Evolutionary conservation across 73 alveolate species (phyloP), one percentile per base, ranked within the genome.

Genomic region (Paramecium bursaria): DNA sequence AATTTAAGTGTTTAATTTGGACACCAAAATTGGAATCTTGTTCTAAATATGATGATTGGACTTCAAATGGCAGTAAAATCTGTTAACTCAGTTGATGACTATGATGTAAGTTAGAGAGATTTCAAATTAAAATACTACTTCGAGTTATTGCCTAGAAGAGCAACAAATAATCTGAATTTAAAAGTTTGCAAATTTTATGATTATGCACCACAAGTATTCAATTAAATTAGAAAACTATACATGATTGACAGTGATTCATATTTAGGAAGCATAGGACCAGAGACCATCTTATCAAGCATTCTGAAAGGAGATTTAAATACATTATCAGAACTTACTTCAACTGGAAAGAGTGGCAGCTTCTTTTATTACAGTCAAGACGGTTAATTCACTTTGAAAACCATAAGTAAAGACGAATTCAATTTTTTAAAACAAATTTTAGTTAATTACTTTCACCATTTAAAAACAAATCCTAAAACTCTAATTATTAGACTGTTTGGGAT

Each of bases 331-430:
- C 90, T 74, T 10, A 49, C 61, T 86, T 96, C 31, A 26, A 88
- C 95, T 6, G 99, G 99, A 29, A 97, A 93, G 82, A 90, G 98
- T 60, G 99, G 99, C 13, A 87, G 97, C 31, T 93, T 97, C 85
- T 97, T 97, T 86, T 97, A 95, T 86, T 97, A 90, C 75, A 94
- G 99, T 6, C 93, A 96, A 35, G 99, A 97, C 61, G 98, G 98
- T 7, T 90, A 94, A 61, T 97, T 85, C 61, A 94, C 95, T 57
- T 89, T 95, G 29, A 96, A 97, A 86, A 94, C 99, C 4, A 92
- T 96, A 23, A 75, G 92, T 47, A 67, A 88, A 35, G 87, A 60
- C 23, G 99, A 97, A 85, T 95, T 90, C 74, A 85, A 74, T 74
- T 92, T 93, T 54, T 85, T 97, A 15, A 92, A 90, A 75, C 73